Evolutionary conservation across 1,284 basidiomycete genomes (phyloP).

Genomic region (Apiotrichum montevideense): DNA sequence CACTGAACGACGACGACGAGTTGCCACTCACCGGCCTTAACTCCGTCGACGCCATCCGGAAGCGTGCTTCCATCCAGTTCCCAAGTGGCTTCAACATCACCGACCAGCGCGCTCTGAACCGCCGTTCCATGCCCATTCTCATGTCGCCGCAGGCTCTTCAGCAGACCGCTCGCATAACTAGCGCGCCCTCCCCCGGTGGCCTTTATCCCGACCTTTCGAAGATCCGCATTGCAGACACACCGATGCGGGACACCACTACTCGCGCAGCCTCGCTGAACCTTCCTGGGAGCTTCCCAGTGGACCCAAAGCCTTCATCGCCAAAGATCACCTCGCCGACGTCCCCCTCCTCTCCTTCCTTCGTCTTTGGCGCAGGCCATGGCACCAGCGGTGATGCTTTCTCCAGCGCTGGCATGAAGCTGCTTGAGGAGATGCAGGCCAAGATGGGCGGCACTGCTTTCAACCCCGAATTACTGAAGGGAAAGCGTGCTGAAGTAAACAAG

Average conservation of each 20-base stretch:
- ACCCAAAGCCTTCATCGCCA: no score
- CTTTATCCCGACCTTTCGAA: slow-evolving; percentile 24
- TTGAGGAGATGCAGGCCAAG: slow-evolving; percentile 41
- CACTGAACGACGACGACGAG: slow-evolving; percentile 17
- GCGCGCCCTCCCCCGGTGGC: neutral
- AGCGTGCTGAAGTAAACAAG: slow-evolving; percentile 31
- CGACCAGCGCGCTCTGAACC: slow-evolving; percentile 9
- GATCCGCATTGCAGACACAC: neutral
- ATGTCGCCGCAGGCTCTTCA: slow-evolving; percentile 1
- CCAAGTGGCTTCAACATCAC: slow-evolving; percentile 2
- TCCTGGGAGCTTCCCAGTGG: slow-evolving; percentile 9
- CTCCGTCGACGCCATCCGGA: slow-evolving; percentile 23
- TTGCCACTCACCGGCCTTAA: slow-evolving; percentile 30
- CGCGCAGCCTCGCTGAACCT: neutral
- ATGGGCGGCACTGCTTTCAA: slow-evolving; percentile 23
- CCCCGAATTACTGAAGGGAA: slow-evolving; percentile 41
- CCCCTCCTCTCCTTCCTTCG: slow-evolving; percentile 12
- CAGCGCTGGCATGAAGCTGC: slow-evolving; percentile 28
- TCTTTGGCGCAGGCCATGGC: slow-evolving; percentile 24
- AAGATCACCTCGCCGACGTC: neutral
- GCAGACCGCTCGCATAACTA: neutral
- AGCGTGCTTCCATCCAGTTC: slow-evolving; percentile 33
- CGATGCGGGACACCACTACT: neutral
- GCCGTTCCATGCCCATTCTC: slow-evolving; percentile 37
- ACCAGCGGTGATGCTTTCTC: slow-evolving; percentile 33